Evolutionary conservation across 2,329 filamentous ascomycete species (phyloP).

Genomic region (Aaosphaeria arxii): DNA sequence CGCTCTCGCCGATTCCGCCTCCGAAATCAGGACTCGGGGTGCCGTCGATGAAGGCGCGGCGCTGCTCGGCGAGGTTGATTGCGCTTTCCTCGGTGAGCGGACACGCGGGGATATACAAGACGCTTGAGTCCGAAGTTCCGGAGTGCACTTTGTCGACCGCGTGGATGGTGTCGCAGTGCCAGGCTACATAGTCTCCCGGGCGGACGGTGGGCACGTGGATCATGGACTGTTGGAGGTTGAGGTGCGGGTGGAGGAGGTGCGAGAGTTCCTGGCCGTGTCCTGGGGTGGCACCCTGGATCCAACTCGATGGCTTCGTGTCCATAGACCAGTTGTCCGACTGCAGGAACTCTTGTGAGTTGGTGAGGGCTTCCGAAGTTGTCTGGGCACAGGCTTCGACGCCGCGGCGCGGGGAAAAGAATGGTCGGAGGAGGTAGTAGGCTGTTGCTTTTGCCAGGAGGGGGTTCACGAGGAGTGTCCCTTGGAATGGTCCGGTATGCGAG

Average conservation of each 20-base stretch:
- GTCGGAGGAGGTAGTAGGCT: constrained; percentile 76
- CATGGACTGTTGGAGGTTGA: constrained; percentile 67
- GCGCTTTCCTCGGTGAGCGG: constrained; percentile 75
- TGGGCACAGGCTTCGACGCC: constrained; percentile 32
- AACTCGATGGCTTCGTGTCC: constrained; percentile 51
- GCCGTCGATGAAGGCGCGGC: constrained; percentile 67
- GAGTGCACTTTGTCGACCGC: constrained; percentile 76
- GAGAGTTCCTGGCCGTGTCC: constrained; percentile 70
- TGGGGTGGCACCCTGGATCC: constrained; percentile 67
- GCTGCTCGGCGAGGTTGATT: constrained; percentile 67
- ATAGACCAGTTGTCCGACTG: constrained; percentile 61
- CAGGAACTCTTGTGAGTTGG: constrained; percentile 42
- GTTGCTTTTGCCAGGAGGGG: constrained; percentile 73
- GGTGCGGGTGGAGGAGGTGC: constrained; percentile 64
- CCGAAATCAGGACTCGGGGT: constrained; percentile 49
- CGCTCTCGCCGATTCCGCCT: constrained; percentile 61
- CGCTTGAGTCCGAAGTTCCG: constrained; percentile 72
- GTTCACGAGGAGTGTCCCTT: constrained; percentile 81
- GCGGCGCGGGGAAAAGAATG: constrained; percentile 68
- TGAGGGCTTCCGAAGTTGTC: constrained; percentile 24
- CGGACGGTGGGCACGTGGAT: constrained; percentile 65
- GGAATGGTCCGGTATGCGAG: constrained; percentile 66
- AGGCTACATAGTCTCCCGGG: constrained; percentile 71
- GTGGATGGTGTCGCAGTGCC: constrained; percentile 82
- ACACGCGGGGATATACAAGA: constrained; percentile 85